Base-by-base conservation (phyloP, 1,284 basidiomycete species). In the Singerocomus rubriflavus region DNA sequence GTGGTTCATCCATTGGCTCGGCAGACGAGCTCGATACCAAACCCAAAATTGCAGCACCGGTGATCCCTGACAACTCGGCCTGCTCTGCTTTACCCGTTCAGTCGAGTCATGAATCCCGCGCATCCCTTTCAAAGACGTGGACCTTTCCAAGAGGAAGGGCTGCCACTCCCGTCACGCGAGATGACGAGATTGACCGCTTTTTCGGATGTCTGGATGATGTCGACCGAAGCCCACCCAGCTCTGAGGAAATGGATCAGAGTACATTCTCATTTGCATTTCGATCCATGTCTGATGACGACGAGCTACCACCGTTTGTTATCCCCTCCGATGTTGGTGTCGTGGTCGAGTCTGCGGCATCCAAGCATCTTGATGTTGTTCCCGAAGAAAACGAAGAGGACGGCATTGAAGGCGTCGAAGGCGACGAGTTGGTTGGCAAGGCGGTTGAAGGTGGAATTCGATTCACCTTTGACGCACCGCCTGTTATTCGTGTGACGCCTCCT, bases 181-280 rank as follows among this genome's bases (percentile, higher is more conserved):
- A 59, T 2, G 64, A 64, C 16, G 53, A 64, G 1, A 66, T 74
- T 9, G 87, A 90, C 61, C 77, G 72, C 31, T 90, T 90, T 75
- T 90, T 90, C 59, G 82, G 78, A 35, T 90, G 86, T 59, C 66
- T 89, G 56, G 82, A 84, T 46, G 85, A 85, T 49, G 63, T 70
- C 26, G 79, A 81, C 56, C 71, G 76, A 14, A 72, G 76, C 5
- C 79, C 79, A 33, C 53, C 64, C 25, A 38, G 5, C 35, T 55
- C 38, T 31, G 73, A 76, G 51, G 81, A 84, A 64, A 78, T 73
- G 62, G 76, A 73, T 59, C 85, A 81, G 67, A 74, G 70, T 40
- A 57, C 79, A 27, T 87, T 87, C 56, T 70, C 81, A 1, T 74
- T 71, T 43, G 77, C 73, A 3, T 75, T 81, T 57, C 71, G 70